Evolutionary conservation across 1,139 yeast genomes (phyloP).

Genomic region (Yamadazyma sp.): DNA sequence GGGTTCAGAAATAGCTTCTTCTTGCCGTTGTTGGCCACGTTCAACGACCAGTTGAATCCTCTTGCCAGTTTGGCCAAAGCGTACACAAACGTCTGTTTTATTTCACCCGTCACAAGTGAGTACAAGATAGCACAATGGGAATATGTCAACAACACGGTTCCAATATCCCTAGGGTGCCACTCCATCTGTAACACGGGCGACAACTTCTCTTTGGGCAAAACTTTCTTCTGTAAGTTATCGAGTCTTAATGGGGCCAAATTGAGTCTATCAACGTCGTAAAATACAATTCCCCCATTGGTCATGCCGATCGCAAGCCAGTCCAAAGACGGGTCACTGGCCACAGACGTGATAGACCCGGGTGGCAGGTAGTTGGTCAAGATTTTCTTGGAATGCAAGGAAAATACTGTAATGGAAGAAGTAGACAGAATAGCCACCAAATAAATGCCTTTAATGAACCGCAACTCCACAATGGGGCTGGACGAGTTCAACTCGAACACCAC

Average conservation of each 20-base stretch:
- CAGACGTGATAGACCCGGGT: conserved; percentile 65
- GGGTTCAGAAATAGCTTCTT: conserved; percentile 43
- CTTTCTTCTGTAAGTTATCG: conserved; percentile 66
- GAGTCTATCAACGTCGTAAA: conserved; percentile 86
- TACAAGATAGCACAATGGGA: conserved; percentile 68
- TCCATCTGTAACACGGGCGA: conserved; percentile 66
- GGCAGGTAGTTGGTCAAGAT: conserved; percentile 55
- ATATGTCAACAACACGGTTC: conserved; percentile 73
- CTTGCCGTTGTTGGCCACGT: conserved; percentile 42
- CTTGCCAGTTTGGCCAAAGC: conserved; percentile 39
- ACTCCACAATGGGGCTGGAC: conserved; percentile 50
- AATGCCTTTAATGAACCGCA: conserved; percentile 75
- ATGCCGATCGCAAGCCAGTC: conserved; percentile 87
- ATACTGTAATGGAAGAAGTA: conserved; percentile 55
- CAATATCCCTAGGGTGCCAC: conserved; percentile 90
- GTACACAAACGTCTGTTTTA: conserved; percentile 58
- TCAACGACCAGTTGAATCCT: conserved; percentile 33
- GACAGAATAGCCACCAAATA: conserved; percentile 69
- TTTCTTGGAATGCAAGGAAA: conserved; percentile 65
- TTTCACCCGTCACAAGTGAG: conserved; percentile 60
- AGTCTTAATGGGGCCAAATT: conserved; percentile 62
- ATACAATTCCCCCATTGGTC: conserved; percentile 68
- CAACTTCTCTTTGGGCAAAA: conserved; percentile 48
- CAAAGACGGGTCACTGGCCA: conserved; percentile 79
- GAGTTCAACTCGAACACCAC: conserved; percentile 59